Evolutionary conservation across 108 stramenopile genomes (phyloP), one percentile per base, ranked within the genome.

Genomic region (Seminavis robusta): DNA sequence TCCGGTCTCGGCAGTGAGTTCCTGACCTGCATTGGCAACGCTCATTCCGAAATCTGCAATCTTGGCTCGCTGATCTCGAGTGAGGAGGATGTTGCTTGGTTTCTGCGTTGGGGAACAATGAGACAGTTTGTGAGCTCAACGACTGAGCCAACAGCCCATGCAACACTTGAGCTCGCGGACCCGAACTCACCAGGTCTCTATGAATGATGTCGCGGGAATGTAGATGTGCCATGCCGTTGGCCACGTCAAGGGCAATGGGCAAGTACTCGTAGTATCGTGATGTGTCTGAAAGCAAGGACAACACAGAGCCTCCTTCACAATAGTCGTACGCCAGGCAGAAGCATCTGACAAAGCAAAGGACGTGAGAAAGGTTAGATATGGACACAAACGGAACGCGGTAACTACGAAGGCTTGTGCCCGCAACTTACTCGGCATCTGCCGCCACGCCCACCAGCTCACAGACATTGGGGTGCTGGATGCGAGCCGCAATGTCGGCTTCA

Each of bases 171-270:
- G n/a, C n/a, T n/a, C n/a, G n/a, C n/a, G n/a, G n/a, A n/a, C n/a
- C 45, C 25, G 24, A 59, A 38, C 55, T 68, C 61, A 34, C 67
- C 65, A 88, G 32, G 54, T 86, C 88, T 13, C 85, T 65, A 62
- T 86, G 86, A 34, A 88, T 86, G 30, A 88, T 69, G 23, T 76
- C 57, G n/a, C 55, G 63, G 15, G 63, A 48, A 58, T 92, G 90
- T 20, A 92, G 78, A 47, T 92, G 88, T 0, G 53, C 63, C 20
- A 92, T n/a, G n/a, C n/a, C n/a, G n/a, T n/a, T n/a, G n/a, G n/a
- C n/a, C n/a, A n/a, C n/a, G 37, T 73, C 78, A 1, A 47, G 33
- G 10, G 78, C 64, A 4, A 79, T 67, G 3, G 67, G 53, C 19
- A 75, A 48, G 29, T 69, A 75, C 36, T 75, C 74, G 53, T 75